Evolutionary conservation across 768 basidiomycete genomes (phyloP).

Genomic region (Rhizopogon roseolus): DNA sequence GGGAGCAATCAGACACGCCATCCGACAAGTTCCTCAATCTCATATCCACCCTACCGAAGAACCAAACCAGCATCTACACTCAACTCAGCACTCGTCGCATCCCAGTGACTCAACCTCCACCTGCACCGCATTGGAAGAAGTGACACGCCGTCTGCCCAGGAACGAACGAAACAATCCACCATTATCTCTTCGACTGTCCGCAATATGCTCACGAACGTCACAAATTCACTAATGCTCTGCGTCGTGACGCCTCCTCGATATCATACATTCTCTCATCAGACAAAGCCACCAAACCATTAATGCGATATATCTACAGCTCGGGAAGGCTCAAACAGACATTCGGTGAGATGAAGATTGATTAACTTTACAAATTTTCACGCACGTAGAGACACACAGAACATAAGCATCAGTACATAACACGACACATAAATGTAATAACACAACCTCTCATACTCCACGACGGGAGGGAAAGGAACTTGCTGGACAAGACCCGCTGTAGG

Average conservation of each 20-base stretch:
- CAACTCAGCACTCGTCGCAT: slow-evolving; percentile 28
- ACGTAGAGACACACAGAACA: no score
- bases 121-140: slow-evolving; percentile 21
- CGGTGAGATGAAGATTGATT: no score
- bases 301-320: no score
- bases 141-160: slow-evolving; percentile 24
- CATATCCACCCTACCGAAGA: slow-evolving; percentile 3
- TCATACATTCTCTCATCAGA: not conserved
- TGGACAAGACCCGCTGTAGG: no score
- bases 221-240: not conserved
- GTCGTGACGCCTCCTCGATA: not conserved
- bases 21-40: slow-evolving; percentile 1
- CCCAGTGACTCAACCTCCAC: slow-evolving; percentile 24
- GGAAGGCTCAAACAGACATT: no score
- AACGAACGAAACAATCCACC: slow-evolving; percentile 27
- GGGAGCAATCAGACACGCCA: no score
- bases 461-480: no score
- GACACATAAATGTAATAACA: no score
- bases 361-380: no score
- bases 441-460: no score
- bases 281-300: no score
- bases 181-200: slow-evolving; percentile 25
- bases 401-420: no score
- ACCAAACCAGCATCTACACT: slow-evolving; percentile 17
- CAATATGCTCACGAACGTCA: slow-evolving; percentile 8